phyloP scores from a whole-genome alignment of 2,329 filamentous ascomycete genomes.

The Trichophyton rubrum region DNA sequence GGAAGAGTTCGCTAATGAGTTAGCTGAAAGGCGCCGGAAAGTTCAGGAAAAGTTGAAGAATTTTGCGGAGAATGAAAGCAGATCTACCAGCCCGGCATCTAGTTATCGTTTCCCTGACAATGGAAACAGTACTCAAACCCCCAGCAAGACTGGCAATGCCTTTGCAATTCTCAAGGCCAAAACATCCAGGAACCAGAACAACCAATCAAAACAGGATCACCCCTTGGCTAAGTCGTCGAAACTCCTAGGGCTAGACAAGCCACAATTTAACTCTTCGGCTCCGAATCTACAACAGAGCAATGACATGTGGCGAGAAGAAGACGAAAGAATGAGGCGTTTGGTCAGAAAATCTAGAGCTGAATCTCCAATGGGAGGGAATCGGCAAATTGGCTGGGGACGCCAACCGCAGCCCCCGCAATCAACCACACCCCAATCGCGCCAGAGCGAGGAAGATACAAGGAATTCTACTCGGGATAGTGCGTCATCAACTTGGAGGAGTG shows the following conservation, averaged over 20 bases:
- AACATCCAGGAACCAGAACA: conserved; percentile 21
- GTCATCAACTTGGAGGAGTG: conserved; percentile 29
- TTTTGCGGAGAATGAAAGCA: conserved; percentile 31
- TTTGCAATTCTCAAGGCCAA: conserved; percentile 36
- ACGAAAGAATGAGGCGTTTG: conserved; percentile 22
- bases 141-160: conserved; percentile 28
- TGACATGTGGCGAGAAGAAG: conserved; percentile 29
- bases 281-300: conserved; percentile 23
- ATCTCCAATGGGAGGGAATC: conserved; percentile 23
- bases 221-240: conserved; percentile 28
- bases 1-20: conserved; percentile 37
- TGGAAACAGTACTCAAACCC: conserved; percentile 20
- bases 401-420: conserved; percentile 6
- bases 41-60: conserved; percentile 38
- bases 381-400: conserved; percentile 10
- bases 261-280: conserved; percentile 23
- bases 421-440: conserved; percentile 12
- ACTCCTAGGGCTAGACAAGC: conserved; percentile 28
- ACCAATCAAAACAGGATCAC: conserved; percentile 21
- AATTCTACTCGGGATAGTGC: conserved; percentile 19
- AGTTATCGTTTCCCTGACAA: conserved; percentile 2
- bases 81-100: conserved; percentile 32
- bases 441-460: conserved; percentile 25
- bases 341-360: conserved; percentile 28
- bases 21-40: conserved; percentile 35